Base-by-base conservation (phyloP, 441 rosid species). In the Erysimum pusillum region DNA sequence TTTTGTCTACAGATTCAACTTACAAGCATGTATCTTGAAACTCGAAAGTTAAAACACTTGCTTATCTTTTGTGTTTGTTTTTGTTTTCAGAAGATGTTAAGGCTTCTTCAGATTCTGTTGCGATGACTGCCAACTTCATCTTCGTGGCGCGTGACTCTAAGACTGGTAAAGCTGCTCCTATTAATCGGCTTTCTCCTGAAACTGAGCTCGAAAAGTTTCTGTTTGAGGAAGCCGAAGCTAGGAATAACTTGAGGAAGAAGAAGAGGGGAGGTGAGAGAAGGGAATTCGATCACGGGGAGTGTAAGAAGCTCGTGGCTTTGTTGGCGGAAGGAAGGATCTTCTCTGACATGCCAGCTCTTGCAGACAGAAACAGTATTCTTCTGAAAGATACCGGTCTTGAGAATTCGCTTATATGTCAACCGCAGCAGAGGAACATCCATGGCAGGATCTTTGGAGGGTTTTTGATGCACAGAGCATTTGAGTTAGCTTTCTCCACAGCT, bases 401-500 rank as follows among this genome's bases (percentile, higher is more conserved):
- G 52, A 88, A 89, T 69, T 87, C 93, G 8, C 84, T 88, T 46
- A 87, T 90, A 66, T 89, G 97, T 80, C 92, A 89, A 81, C 92
- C 98, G 6, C 98, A 90, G 77, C 91, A 89, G 68, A 87, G 94
- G 80, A 89, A 89, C 85, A 83, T 88, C 63, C 96, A 90, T 75
- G 97, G 95, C 36, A 81, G 95, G 71, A 92, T 92, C 65, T 89
- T 90, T 66, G 93, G 97, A 67, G 91, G 95, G 38, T 88, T 90
- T 76, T 46, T 94, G 81, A 87, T 90, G 96, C 91, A 83, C 74
- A 81, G 90, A 66, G 97, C 98, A 45, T 90, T 90, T 75, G 97
- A 91, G 79, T 63, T 93, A 67, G 97, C 98, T 36, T 93, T 93
- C 79, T 90, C 98, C 45, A 91, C 95, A n/a, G 88, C 96, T 69